Evolutionary conservation across 2,329 filamentous ascomycete species (phyloP).

Genomic region (Penicillium sp.): DNA sequence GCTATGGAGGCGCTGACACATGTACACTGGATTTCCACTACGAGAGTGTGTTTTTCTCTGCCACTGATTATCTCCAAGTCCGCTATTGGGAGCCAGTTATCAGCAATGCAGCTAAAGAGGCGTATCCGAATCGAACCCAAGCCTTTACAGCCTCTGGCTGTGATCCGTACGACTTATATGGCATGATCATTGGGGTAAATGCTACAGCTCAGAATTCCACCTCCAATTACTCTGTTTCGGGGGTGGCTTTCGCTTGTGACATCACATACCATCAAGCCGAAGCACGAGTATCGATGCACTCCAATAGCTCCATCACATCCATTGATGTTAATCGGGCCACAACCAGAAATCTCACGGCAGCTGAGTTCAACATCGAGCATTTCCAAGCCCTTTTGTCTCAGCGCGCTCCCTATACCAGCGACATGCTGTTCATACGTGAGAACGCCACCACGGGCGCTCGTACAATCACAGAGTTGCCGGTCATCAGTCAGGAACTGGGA

Average conservation of each 20-base stretch:
- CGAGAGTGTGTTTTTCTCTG: conserved; percentile 29
- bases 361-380: conserved; percentile 32
- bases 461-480: conserved; percentile 31
- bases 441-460: conserved; percentile 30
- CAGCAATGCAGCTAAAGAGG: conserved; percentile 8
- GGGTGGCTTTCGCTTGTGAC: conserved; percentile 35
- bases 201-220: conserved; percentile 16
- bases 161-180: conserved; percentile 34
- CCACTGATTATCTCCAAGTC: conserved; percentile 34
- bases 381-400: conserved; percentile 34
- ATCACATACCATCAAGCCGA: conserved; percentile 31
- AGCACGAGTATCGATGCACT: conserved; percentile 33
- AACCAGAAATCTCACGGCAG: conserved; percentile 16
- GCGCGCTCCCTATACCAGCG: conserved; percentile 35
- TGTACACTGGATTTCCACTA: conserved; percentile 34
- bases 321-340: conserved; percentile 24
- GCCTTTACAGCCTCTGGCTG: conserved; percentile 30
- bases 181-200: conserved; percentile 34
- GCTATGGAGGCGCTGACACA: conserved; percentile 10
- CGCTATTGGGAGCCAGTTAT: conserved; percentile 38
- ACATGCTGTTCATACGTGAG: conserved; percentile 33
- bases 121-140: conserved; percentile 12
- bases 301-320: conserved; percentile 35
- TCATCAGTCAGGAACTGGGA: conserved; percentile 33
- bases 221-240: conserved; percentile 25